Percentiles rank a stretch among this genome's conserved stretches.
Evolutionary conservation across 768 basidiomycete genomes (phyloP).

Genomic region (Leccinellum rugosiceps): DNA sequence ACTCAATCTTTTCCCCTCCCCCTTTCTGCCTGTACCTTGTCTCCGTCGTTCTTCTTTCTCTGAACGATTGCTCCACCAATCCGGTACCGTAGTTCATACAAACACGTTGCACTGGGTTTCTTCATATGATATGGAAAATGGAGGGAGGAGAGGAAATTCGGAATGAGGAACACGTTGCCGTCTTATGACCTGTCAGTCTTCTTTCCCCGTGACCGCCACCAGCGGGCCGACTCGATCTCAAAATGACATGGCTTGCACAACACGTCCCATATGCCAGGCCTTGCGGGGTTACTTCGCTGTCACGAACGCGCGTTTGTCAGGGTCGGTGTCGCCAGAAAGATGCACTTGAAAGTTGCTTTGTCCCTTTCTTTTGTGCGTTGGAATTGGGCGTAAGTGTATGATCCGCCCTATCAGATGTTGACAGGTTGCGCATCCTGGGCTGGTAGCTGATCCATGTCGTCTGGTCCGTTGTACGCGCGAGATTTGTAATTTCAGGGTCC

Average conservation of each 20-base stretch:
- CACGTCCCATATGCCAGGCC: constrained; percentile 1
- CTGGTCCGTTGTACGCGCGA: constrained; percentile 9
- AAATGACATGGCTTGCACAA: constrained; percentile 10
- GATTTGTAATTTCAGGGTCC: constrained; percentile 22
- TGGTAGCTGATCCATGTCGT: neutral
- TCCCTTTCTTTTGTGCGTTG: neutral
- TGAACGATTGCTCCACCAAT: neutral
- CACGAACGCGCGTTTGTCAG: neutral
- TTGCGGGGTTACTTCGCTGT: neutral
- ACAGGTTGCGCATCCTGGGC: neutral
- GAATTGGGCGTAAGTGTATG: neutral
- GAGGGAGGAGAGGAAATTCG: neutral
- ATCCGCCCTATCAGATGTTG: constrained; percentile 10
- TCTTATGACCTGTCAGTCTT: constrained; percentile 18
- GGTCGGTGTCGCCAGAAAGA: constrained; percentile 3
- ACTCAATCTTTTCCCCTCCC: neutral
- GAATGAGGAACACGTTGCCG: constrained; percentile 14
- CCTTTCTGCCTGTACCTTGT: neutral
- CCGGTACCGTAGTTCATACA: neutral
- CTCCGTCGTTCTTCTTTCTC: neutral
- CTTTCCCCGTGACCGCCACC: constrained; percentile 4
- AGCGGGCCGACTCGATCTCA: neutral
- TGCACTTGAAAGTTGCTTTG: constrained; percentile 1
- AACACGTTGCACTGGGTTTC: neutral
- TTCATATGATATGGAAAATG: neutral